Conservation (phyloP, 768 basidiomycete species). For the Clitopilus hobsonii region DNA sequence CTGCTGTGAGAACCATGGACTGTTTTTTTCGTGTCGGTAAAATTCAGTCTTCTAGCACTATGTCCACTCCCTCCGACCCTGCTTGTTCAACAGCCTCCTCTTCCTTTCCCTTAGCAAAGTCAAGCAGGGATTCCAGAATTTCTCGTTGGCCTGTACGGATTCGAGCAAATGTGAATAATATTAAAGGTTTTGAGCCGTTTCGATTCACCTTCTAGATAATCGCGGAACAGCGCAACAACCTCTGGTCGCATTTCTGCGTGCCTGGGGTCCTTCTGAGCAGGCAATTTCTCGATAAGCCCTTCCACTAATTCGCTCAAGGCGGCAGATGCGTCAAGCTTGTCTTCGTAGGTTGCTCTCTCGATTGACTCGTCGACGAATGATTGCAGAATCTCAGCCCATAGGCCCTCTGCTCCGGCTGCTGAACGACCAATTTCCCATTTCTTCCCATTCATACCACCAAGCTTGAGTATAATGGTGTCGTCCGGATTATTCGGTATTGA, state of each 20-base stretch:
- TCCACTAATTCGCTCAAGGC: conserved; percentile 65
- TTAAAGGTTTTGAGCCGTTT: neutral
- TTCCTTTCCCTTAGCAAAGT: conserved; percentile 44
- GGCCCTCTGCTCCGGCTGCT: conserved; percentile 46
- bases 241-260: conserved; percentile 39
- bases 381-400: conserved; percentile 54
- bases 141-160: conserved; percentile 49
- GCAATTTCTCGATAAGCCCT: conserved; percentile 44
- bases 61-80: conserved; percentile 45
- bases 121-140: conserved; percentile 52
- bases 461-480: conserved; percentile 78
- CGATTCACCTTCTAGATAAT: conserved; percentile 61
- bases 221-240: conserved; percentile 58
- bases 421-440: conserved; percentile 64
- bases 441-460: conserved; percentile 50
- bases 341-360: conserved; percentile 39
- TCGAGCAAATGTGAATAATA: neutral
- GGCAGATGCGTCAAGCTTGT: conserved; percentile 64
- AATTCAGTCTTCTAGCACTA: conserved; percentile 41
- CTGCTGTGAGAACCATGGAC: neutral
- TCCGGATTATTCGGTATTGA: conserved; percentile 74
- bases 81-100: conserved; percentile 42
- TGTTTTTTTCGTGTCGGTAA: neutral
- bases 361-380: conserved; percentile 23
- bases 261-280: conserved; percentile 21